A percentile compares a stretch with the other conserved stretches of the same genome.
Conservation (phyloP, 202 grass and related monocot species). For the Dendrocalamus latiflorus region DNA sequence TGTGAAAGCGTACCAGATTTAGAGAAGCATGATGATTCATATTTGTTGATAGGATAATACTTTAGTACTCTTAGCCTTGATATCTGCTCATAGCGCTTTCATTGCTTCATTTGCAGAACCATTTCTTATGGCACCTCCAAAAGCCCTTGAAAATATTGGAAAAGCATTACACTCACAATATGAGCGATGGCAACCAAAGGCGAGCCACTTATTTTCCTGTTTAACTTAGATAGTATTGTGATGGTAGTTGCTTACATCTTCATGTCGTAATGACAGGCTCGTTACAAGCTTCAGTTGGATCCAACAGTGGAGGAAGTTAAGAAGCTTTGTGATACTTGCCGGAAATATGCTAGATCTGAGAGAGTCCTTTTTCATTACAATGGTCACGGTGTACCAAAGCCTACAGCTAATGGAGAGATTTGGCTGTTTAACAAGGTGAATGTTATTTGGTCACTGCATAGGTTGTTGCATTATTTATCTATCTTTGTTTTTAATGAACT, state of each 20-base stretch:
- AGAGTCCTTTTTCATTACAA: slow-evolving; percentile 99
- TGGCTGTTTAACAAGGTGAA: slow-evolving; percentile 99
- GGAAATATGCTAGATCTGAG: slow-evolving; percentile 94
- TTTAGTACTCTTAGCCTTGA: not conserved
- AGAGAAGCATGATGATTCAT: not conserved
- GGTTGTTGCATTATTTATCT: not conserved
- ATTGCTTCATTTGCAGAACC: slow-evolving; percentile 64
- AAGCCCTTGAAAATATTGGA: slow-evolving; percentile 92
- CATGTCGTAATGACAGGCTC: slow-evolving; percentile 31
- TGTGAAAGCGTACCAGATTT: not conserved
- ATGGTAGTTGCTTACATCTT: not conserved
- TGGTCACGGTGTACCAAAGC: slow-evolving; percentile 95
- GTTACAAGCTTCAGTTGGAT: slow-evolving; percentile 78
- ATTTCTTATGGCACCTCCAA: slow-evolving; percentile 86
- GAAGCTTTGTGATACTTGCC: slow-evolving; percentile 92
- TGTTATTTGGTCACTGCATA: slow-evolving; percentile 18
- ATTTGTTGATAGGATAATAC: slow-evolving; percentile 11
- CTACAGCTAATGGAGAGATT: slow-evolving; percentile 94
- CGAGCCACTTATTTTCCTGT: slow-evolving; percentile 14
- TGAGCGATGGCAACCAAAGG: slow-evolving; percentile 94
- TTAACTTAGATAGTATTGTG: not conserved
- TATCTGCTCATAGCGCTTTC: slow-evolving; percentile 6
- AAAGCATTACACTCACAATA: slow-evolving; percentile 94
- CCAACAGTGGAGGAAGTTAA: slow-evolving; percentile 84
- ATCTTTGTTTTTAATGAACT: not conserved